phyloP scores from a whole-genome alignment of 2,329 filamentous ascomycete species.

The Phialophora verrucosa region DNA sequence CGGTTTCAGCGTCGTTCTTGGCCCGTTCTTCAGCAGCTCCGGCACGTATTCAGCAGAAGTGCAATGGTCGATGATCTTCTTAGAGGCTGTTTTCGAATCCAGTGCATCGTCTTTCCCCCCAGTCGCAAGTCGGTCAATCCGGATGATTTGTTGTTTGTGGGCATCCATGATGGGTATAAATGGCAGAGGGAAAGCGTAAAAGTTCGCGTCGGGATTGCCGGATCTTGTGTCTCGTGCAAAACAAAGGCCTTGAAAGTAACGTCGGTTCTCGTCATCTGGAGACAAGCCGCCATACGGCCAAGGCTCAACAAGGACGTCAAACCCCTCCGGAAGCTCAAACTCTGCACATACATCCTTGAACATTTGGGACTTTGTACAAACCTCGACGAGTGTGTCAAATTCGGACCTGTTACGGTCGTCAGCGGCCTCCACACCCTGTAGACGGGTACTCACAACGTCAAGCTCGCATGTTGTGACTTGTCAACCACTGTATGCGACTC shows the following conservation, averaged over 20 bases:
- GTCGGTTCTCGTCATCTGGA: slow-evolving; percentile 51
- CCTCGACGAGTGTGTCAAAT: slow-evolving; percentile 55
- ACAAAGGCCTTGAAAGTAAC: slow-evolving; percentile 62
- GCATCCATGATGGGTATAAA: slow-evolving; percentile 66
- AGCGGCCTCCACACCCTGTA: not conserved
- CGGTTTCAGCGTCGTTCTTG: slow-evolving; percentile 66
- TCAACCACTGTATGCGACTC: slow-evolving; percentile 55
- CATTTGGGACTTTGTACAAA: slow-evolving; percentile 58
- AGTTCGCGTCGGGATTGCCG: slow-evolving; percentile 63
- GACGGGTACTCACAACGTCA: slow-evolving; percentile 47
- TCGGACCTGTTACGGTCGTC: slow-evolving; percentile 42
- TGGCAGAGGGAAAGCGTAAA: slow-evolving; percentile 67
- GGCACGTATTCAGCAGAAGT: slow-evolving; percentile 58
- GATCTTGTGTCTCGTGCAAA: slow-evolving; percentile 57
- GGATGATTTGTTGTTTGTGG: slow-evolving; percentile 60
- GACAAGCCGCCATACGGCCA: slow-evolving; percentile 64
- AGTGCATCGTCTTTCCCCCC: slow-evolving; percentile 59
- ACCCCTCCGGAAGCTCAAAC: slow-evolving; percentile 60
- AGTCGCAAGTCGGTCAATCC: slow-evolving; percentile 63
- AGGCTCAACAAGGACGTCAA: slow-evolving; percentile 57
- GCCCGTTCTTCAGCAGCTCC: slow-evolving; percentile 55
- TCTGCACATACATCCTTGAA: slow-evolving; percentile 60
- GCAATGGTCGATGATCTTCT: slow-evolving; percentile 60
- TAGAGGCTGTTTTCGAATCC: slow-evolving; percentile 47
- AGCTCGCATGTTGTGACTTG: slow-evolving; percentile 53